Evolutionary conservation across 1,284 basidiomycete genomes (phyloP), one percentile per base, ranked within the genome.

Genomic region (Cryptococcus deneoformans): DNA sequence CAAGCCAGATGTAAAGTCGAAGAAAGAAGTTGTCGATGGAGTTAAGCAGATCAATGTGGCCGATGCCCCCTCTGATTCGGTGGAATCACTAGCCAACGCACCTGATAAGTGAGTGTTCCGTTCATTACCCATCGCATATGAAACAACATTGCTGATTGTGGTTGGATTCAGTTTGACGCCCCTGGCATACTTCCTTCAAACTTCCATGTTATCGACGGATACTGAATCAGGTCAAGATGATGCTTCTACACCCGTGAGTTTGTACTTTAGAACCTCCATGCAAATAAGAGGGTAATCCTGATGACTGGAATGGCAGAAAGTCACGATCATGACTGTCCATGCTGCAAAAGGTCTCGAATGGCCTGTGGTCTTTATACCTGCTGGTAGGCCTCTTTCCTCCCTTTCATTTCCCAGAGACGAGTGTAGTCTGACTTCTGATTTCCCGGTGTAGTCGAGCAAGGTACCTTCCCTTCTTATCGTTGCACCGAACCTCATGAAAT

Each of bases 341-440:
- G 85, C 90, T 9, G 90, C 92, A 0, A 96, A 96, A 75, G 92
- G 92, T 0, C 80, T 95, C 6, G 92, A 96, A 74, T 96, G 91
- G 90, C 90, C 90, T 0, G 88, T 76, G 0, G 75, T 77, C 0
- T 77, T 78, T 52, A 69, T 78, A n/a, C 77, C 70, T 42, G 77
- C 61, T 54, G 70, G 78, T 69, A 56, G 65, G 71, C 46, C 35
- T 5, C 2, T 12, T 56, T 11, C 11, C 39, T 24, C 5, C 38
- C 5, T 24, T 16, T 14, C 8, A 6, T 36, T 29, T n/a, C 14
- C 7, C 10, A 11, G n/a, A n/a, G 9, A 16, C 11, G 8, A 24
- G 40, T 29, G 16, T 42, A 34, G 14, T 0, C 20, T 11, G 24
- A 35, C 14, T 47, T 9, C 24, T 34, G 8, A 24, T 9, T 47